Conservation (phyloP, 208 protist genomes). For the Borovskyia barvae region DNA sequence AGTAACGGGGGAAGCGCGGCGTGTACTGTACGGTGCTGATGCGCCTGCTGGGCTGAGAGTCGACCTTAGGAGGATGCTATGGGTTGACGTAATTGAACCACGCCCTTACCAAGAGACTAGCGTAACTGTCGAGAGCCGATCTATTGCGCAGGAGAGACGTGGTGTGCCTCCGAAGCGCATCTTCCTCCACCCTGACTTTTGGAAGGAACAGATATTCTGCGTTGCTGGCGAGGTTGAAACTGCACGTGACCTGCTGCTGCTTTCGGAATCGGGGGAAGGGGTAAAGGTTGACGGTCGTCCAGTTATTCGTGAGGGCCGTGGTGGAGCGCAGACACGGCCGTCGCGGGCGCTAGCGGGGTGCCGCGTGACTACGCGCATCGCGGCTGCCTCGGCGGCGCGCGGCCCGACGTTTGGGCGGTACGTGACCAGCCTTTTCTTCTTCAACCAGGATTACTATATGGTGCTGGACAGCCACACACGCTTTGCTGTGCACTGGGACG, state of each 20-base stretch:
- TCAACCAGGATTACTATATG: slow-evolving; percentile 86
- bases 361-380: slow-evolving; percentile 51
- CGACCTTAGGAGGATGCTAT: slow-evolving; percentile 11
- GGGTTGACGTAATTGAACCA: slow-evolving; percentile 5
- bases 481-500: slow-evolving; percentile 71
- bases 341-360: slow-evolving; percentile 44
- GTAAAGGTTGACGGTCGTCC: slow-evolving; percentile 8
- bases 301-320: slow-evolving; percentile 22
- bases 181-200: slow-evolving; percentile 30
- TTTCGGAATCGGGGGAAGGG: slow-evolving; percentile 17
- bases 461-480: slow-evolving; percentile 84
- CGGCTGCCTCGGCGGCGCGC: slow-evolving; percentile 32
- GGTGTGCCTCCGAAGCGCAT: slow-evolving; percentile 2
- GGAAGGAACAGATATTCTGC: slow-evolving; percentile 28
- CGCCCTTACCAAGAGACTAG: neutral
- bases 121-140: neutral
- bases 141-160: neutral
- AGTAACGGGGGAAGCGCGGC: slow-evolving; percentile 2
- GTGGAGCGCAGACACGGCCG: slow-evolving; percentile 38
- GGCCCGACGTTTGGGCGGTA: slow-evolving; percentile 85
- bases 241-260: slow-evolving; percentile 25
- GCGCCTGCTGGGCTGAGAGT: slow-evolving; percentile 7
- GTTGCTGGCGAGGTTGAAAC: slow-evolving; percentile 31
- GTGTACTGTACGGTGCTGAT: slow-evolving; percentile 24
- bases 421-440: slow-evolving; percentile 74